phyloP scores from a whole-genome alignment of 78 protist genomes.

The Pelomyxa schiedti region DNA sequence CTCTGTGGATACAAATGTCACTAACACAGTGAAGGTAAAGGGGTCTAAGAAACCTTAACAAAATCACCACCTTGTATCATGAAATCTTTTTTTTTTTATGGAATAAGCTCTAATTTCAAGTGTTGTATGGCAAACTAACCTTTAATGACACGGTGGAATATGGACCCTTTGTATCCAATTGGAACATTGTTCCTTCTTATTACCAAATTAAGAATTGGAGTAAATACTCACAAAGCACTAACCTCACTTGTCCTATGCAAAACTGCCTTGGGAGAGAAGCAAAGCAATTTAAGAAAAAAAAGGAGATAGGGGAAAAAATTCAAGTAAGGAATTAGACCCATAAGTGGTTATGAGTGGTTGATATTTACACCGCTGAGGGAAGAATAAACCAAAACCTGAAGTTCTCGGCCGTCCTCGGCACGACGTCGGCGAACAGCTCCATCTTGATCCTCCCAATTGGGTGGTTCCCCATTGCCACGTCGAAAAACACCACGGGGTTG shows the following conservation, averaged over 20 bases:
- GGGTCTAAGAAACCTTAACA: conserved; percentile 11
- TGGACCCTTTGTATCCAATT: conserved; percentile 73
- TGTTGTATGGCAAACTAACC: not conserved
- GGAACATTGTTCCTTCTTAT: conserved; percentile 46
- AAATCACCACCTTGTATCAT: conserved; percentile 94
- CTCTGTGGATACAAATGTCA: conserved; percentile 7
- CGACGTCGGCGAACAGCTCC: conserved; percentile 82
- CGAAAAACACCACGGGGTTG: conserved; percentile 87
- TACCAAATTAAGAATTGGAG: conserved; percentile 81
- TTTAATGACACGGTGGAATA: conserved; percentile 82
- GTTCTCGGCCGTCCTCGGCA: conserved; percentile 84
- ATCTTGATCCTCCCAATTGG: conserved; percentile 70
- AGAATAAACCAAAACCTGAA: conserved; percentile 34
- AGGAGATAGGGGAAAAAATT: not conserved
- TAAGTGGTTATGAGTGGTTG: no score
- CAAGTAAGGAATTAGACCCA: no score
- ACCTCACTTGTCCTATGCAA: not conserved
- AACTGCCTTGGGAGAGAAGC: no score
- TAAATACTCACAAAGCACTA: conserved; percentile 1
- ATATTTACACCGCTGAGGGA: no score
- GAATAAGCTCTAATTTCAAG: not conserved
- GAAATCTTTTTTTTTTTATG: conserved; percentile 61
- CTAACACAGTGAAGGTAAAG: not conserved
- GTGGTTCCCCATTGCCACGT: conserved; percentile 67
- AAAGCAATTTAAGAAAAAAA: no score